Conservation (phyloP, 108 stramenopile genomes). For the Skeletonema marinoi region DNA sequence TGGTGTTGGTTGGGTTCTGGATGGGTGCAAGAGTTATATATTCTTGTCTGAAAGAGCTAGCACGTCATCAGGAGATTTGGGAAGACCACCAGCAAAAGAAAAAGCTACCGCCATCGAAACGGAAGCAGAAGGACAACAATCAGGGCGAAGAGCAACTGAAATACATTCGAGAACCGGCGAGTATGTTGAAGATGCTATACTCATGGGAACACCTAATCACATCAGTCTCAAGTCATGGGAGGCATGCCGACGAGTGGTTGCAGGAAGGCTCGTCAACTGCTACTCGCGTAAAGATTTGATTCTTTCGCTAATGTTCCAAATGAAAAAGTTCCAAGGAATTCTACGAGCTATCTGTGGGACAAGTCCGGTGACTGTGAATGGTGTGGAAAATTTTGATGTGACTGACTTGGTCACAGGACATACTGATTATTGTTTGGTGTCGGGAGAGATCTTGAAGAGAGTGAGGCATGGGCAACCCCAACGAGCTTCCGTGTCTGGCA, state of each 20-base stretch:
- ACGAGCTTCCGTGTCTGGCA: constrained; percentile 16
- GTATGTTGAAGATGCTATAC: constrained; percentile 92
- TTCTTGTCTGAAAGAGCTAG: constrained; percentile 90
- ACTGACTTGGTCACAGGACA: constrained; percentile 72
- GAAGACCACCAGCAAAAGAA: constrained; percentile 60
- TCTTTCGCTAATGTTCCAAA: constrained; percentile 88
- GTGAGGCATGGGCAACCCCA: constrained; percentile 73
- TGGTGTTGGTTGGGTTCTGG: constrained; percentile 91
- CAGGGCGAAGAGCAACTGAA: constrained; percentile 44
- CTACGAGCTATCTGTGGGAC: constrained; percentile 83
- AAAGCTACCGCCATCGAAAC: constrained; percentile 16
- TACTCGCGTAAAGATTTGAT: constrained; percentile 91
- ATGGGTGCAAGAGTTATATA: constrained; percentile 96
- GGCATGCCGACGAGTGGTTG: constrained; percentile 82
- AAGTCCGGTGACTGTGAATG: constrained; percentile 63
- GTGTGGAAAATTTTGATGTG: constrained; percentile 84
- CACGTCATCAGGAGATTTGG: constrained; percentile 81
- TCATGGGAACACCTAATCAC: constrained; percentile 87
- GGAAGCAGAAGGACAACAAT: constrained; percentile 13
- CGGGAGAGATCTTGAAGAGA: constrained; percentile 70
- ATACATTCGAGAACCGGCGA: constrained; percentile 76
- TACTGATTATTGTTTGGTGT: constrained; percentile 68
- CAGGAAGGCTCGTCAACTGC: constrained; percentile 93
- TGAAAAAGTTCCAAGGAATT: constrained; percentile 78
- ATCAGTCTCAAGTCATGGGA: constrained; percentile 84